A percentile compares a stretch with the other conserved stretches of the same genome.
Conservation (phyloP, 2,329 filamentous ascomycete genomes). For the Leptographium galeiforme region DNA sequence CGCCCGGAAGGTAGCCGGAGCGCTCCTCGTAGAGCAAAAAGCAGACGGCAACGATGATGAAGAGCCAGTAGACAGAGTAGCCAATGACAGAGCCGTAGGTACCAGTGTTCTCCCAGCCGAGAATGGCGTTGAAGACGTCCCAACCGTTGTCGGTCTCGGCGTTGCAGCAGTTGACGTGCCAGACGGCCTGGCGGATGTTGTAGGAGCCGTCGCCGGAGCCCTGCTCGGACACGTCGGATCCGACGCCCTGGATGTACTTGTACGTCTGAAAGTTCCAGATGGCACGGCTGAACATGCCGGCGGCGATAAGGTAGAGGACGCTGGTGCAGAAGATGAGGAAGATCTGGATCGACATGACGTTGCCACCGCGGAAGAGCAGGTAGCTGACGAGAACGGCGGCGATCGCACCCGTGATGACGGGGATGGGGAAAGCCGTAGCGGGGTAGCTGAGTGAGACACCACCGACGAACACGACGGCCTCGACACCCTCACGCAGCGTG, state of each 20-base stretch:
- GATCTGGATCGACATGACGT: conserved; percentile 11
- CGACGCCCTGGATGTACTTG: conserved; percentile 30
- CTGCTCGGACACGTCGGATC: conserved; percentile 35
- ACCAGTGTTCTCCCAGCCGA: conserved; percentile 81
- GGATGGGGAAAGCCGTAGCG: conserved; percentile 62
- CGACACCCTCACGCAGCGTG: conserved; percentile 73
- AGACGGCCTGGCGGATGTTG: conserved; percentile 61
- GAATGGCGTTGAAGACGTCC: conserved; percentile 75
- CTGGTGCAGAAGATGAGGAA: conserved; percentile 70
- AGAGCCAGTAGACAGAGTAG: conserved; percentile 81
- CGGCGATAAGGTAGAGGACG: conserved; percentile 68
- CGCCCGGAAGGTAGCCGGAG: conserved; percentile 33
- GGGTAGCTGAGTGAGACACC: conserved; percentile 69
- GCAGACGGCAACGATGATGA: conserved; percentile 32
- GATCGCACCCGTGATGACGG: conserved; percentile 57
- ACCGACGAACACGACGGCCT: conserved; percentile 75
- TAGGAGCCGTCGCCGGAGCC: conserved; percentile 58
- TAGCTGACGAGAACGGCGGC: conserved; percentile 58
- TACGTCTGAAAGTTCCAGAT: conserved; percentile 61
- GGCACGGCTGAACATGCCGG: conserved; percentile 62
- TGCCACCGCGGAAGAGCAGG: conserved; percentile 45
- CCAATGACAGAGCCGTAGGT: conserved; percentile 78
- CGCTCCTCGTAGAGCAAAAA: conserved; percentile 54
- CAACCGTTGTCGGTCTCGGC: conserved; percentile 62
- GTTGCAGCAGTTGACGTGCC: conserved; percentile 79